Base-by-base conservation (phyloP, 495 filamentous ascomycete genomes). In the Acidomyces sp. region DNA sequence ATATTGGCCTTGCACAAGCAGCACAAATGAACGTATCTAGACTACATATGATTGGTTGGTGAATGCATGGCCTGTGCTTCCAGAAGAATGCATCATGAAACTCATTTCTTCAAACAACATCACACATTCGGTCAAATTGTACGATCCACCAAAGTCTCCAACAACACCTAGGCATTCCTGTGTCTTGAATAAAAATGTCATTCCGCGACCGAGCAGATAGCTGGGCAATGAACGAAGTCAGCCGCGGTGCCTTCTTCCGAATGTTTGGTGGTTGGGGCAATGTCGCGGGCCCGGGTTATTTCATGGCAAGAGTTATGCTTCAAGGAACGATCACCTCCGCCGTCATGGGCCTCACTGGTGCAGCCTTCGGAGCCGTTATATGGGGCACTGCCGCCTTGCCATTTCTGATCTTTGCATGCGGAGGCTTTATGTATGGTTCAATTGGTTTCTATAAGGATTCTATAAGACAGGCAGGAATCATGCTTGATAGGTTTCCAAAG, bases 311-410 rank as follows among this genome's bases (percentile, higher is more conserved):
- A 13, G 21, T 40, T 16, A 13, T 40, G 16, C 4, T 40, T 28
- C 31, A 24, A 15, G 37, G 37, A 13, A 29, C 37, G 13, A 3
- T 30, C 2, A 29, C 37, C 11, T 40, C 37, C 10, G 26, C 20
- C 13, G 29, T 24, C 26, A 34, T 40, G 20, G 37, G 37, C 17
- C 37, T 40, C 2, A 16, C 13, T 20, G 26, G 37, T 16, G 37
- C 37, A 10, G 37, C 16, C 24, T 7, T 40, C 26, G 22, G 3
- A 24, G 23, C 24, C 6, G 4, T 2, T 28, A 3, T 40, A 24
- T 9, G 19, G 13, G 37, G 37, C 37, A 40, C 37, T n/a, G 37
- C 20, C 15, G 37, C 37, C 9, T 20, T 40, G 9, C 37, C 37
- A 6, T 40, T 40, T 17, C 37, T 40, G 25, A 10, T 40, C 23